Evolutionary conservation across 2,329 filamentous ascomycete species (phyloP).

Genomic region (Diplodia corticola): DNA sequence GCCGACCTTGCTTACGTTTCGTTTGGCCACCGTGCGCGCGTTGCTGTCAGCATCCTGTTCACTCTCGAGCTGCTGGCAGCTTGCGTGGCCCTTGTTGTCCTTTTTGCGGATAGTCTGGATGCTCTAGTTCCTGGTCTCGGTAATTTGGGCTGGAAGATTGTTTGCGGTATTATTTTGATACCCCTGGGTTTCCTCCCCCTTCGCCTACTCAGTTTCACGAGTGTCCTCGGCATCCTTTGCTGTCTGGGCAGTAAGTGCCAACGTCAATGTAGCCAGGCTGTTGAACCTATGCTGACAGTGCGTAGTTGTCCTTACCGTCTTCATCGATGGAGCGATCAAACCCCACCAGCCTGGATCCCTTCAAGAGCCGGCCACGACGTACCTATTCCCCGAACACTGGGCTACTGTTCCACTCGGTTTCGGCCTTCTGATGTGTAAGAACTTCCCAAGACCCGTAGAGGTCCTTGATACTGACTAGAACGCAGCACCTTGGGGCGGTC

Average conservation of each 20-base stretch:
- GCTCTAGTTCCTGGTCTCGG: constrained; percentile 72
- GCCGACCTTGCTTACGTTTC: constrained; percentile 90
- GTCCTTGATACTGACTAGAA: constrained; percentile 15
- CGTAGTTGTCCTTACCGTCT: constrained; percentile 77
- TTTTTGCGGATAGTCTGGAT: constrained; percentile 92
- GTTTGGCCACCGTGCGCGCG: constrained; percentile 77
- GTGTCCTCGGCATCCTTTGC: constrained; percentile 86
- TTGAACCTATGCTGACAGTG: neutral
- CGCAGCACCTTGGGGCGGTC: constrained; percentile 66
- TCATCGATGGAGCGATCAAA: constrained; percentile 85
- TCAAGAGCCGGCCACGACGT: constrained; percentile 74
- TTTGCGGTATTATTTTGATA: constrained; percentile 76
- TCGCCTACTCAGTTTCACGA: constrained; percentile 82
- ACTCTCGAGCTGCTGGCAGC: constrained; percentile 83
- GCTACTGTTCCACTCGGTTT: constrained; percentile 82
- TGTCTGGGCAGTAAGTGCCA: constrained; percentile 76
- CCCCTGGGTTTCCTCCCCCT: constrained; percentile 84
- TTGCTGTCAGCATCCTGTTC: constrained; percentile 83
- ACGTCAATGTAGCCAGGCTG: neutral
- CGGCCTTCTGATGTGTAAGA: constrained; percentile 77
- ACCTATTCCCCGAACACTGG: constrained; percentile 85
- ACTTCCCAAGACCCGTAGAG: constrained; percentile 10
- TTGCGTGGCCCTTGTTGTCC: constrained; percentile 83
- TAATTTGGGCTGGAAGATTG: constrained; percentile 76
- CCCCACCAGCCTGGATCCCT: constrained; percentile 77